A percentile compares a stretch with the other conserved stretches of the same genome.
Evolutionary conservation across 257 asterid genomes (phyloP).

Genomic region (Verbascum thapsus): DNA sequence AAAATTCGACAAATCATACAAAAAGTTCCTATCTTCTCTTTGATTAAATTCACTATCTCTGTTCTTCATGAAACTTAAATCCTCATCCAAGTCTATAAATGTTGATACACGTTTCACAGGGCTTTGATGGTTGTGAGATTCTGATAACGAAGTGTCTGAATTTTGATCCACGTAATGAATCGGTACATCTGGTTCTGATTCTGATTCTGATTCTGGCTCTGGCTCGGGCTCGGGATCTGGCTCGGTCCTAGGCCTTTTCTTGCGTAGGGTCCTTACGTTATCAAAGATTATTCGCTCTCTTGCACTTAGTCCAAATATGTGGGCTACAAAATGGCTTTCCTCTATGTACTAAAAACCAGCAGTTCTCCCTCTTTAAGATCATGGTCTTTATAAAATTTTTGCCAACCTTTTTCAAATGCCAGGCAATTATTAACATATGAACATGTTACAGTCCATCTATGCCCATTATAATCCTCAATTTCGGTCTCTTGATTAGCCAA

Average conservation of each 20-base stretch:
- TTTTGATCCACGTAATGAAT: constrained; percentile 3
- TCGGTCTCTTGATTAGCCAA: constrained; percentile 38
- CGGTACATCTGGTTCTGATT: too few species aligned
- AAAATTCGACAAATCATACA: constrained; percentile 44
- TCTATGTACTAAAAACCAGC: constrained; percentile 40
- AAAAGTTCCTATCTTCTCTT: constrained; percentile 36
- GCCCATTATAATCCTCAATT: constrained; percentile 58
- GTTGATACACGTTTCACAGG: constrained; percentile 13
- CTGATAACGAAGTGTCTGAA: too few species aligned
- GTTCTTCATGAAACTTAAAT: constrained; percentile 34
- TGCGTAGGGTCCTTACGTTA: neutral
- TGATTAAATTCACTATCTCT: constrained; percentile 27
- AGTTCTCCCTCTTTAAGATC: constrained; percentile 45
- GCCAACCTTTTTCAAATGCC: constrained; percentile 68
- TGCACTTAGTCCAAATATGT: constrained; percentile 45
- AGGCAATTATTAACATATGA: constrained; percentile 35
- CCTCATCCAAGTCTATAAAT: constrained; percentile 32
- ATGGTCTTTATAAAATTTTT: constrained; percentile 44
- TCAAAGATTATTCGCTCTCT: constrained; percentile 35
- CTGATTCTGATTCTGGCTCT: too few species aligned
- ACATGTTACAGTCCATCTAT: constrained; percentile 43
- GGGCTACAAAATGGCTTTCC: constrained; percentile 51
- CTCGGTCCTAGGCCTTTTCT: constrained; percentile 16
- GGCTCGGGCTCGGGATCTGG: too few species aligned
- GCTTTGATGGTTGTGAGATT: too few species aligned